Percentiles rank a stretch among this genome's conserved stretches.
Conservation (phyloP, 108 stramenopile genomes). For the Epithemia pelagica region DNA sequence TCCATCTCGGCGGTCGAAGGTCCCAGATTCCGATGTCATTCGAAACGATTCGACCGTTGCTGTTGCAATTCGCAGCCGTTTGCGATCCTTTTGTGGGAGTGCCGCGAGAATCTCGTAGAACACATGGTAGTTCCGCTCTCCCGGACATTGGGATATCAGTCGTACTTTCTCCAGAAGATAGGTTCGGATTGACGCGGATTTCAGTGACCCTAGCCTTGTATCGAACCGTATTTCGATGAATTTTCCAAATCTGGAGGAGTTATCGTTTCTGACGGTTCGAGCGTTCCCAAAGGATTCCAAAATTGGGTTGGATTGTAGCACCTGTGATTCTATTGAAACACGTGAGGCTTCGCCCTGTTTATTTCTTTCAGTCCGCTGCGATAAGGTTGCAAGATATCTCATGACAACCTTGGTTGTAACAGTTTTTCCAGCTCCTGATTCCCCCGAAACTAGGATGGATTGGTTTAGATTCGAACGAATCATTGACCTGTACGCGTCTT, state of each 20-base stretch:
- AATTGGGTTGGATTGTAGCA: conserved; percentile 92
- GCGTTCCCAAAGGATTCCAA: conserved; percentile 97
- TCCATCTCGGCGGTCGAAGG: conserved; percentile 76
- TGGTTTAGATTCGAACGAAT: conserved; percentile 46
- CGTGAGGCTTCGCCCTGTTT: conserved; percentile 12
- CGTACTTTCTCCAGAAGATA: conserved; percentile 95
- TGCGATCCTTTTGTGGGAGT: conserved; percentile 28
- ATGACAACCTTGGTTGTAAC: conserved; percentile 97
- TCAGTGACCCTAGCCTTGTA: conserved; percentile 48
- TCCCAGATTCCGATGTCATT: conserved; percentile 63
- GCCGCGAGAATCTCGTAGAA: conserved; percentile 78
- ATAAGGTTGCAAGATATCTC: conserved; percentile 84
- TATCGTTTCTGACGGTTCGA: conserved; percentile 82
- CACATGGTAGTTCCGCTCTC: conserved; percentile 91
- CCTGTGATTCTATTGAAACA: conserved; percentile 67
- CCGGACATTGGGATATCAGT: conserved; percentile 65
- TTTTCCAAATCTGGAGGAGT: conserved; percentile 86
- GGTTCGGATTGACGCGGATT: conserved; percentile 81
- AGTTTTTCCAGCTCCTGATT: conserved; percentile 96
- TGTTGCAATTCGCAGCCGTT: conserved; percentile 34
- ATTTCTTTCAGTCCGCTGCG: conserved; percentile 40
- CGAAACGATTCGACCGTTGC: conserved; percentile 46
- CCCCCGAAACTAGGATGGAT: conserved; percentile 80
- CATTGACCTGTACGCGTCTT: conserved; percentile 88
- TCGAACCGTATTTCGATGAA: conserved; percentile 88